Percentiles rank a stretch among this genome's conserved stretches.
Evolutionary conservation across 257 asterid genomes (phyloP).

Genomic region (Solanum habrochaites): DNA sequence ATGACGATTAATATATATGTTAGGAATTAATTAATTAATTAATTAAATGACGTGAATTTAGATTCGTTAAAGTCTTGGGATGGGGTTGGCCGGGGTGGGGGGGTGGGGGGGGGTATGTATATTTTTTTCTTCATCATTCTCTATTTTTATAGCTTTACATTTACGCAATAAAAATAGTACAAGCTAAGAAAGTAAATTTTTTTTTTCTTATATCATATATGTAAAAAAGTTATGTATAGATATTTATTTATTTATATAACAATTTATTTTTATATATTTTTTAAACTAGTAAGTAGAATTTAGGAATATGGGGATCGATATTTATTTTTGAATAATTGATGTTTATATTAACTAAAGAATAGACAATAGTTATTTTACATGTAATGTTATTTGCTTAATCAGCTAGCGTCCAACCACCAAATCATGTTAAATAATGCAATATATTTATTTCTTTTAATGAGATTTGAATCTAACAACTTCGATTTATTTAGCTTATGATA

Average conservation of each 20-base stretch:
- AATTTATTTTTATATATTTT: no score
- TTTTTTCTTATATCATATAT: no score
- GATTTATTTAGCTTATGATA: not conserved
- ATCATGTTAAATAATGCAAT: not conserved
- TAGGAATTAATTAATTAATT: not conserved
- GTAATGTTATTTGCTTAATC: not conserved
- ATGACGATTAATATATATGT: not conserved
- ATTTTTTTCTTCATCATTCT: not conserved
- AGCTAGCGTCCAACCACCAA: not conserved
- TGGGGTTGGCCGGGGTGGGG: not conserved
- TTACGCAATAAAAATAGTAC: not conserved
- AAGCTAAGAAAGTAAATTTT: not conserved
- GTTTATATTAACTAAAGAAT: not conserved
- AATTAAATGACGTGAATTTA: not conserved
- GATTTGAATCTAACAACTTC: not conserved
- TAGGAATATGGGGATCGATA: no score
- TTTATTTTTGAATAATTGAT: not conserved
- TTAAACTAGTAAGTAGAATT: no score
- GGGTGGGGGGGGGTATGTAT: not conserved
- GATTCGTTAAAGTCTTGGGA: not conserved
- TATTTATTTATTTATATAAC: not conserved
- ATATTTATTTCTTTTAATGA: not conserved
- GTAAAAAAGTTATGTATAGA: not conserved
- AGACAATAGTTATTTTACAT: not conserved
- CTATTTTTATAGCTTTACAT: not conserved